phyloP scores from a whole-genome alignment of 192 early-diverging fungal species.

The Funneliformis geosporum region DNA sequence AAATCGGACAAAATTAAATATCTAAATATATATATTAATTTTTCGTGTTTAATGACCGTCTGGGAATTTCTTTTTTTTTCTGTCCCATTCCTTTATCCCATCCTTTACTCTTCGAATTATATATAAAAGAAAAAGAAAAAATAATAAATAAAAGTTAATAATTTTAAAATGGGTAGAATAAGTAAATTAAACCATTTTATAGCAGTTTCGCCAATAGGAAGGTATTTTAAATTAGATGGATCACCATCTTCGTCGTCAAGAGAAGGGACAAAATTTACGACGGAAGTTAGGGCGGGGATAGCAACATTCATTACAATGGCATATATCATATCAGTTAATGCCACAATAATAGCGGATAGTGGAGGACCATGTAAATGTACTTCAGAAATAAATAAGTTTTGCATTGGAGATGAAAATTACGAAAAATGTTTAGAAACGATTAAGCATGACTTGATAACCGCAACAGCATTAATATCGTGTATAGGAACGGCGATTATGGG shows the following conservation, averaged over 20 bases:
- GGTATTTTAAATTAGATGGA: slow-evolving; percentile 64
- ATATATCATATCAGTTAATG: slow-evolving; percentile 75
- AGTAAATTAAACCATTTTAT: slow-evolving; percentile 50
- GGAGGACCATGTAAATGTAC: slow-evolving; percentile 79
- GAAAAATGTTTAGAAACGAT: slow-evolving; percentile 57
- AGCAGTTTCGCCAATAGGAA: slow-evolving; percentile 56
- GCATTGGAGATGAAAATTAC: slow-evolving; percentile 60
- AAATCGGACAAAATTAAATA: too few species aligned
- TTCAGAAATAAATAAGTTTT: slow-evolving; percentile 51
- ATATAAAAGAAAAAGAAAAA: too few species aligned
- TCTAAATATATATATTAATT: too few species aligned
- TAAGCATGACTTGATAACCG: slow-evolving; percentile 75
- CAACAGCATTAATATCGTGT: slow-evolving; percentile 67
- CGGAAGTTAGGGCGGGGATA: slow-evolving; percentile 67
- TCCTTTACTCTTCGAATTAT: too few species aligned
- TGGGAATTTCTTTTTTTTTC: too few species aligned
- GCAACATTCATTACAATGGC: slow-evolving; percentile 75
- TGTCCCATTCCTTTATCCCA: too few species aligned
- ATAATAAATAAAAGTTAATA: too few species aligned
- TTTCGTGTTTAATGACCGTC: too few species aligned
- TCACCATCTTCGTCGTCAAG: slow-evolving; percentile 60
- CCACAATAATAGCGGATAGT: slow-evolving; percentile 71
- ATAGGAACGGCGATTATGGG: slow-evolving; percentile 70
- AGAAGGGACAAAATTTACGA: slow-evolving; percentile 62
- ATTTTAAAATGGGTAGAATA: neutral